Conservation (phyloP, 139 green algal species). For the Yamagishiella unicocca region DNA sequence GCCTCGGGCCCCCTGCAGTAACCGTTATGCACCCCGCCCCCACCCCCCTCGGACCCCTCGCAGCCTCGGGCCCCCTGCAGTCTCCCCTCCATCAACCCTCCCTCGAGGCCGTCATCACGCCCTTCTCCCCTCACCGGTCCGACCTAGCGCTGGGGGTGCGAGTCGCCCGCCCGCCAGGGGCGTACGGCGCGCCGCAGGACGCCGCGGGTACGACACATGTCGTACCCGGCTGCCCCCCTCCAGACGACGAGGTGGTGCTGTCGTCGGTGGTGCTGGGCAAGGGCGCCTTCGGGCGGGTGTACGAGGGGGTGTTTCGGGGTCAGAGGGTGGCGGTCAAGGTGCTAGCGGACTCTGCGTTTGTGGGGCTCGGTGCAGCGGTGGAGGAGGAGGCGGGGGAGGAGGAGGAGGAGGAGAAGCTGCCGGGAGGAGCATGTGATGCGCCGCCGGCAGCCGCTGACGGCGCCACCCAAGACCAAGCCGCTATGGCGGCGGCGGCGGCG, state of each 20-base stretch:
- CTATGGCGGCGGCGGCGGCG: neutral
- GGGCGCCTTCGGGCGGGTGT: neutral
- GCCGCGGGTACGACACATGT: too few species aligned
- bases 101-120: neutral
- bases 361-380: too few species aligned
- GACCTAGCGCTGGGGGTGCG: neutral
- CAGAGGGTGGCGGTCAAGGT: constrained; percentile 10
- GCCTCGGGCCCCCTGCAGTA: too few species aligned
- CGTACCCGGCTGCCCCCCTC: too few species aligned
- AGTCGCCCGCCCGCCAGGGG: too few species aligned
- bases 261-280: neutral
- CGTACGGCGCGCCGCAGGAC: too few species aligned
- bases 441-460: neutral
- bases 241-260: neutral
- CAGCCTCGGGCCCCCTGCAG: too few species aligned
- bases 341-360: too few species aligned
- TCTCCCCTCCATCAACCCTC: neutral
- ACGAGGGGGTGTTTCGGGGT: neutral
- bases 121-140: neutral
- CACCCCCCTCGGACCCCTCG: too few species aligned
- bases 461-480: neutral
- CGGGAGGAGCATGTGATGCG: neutral
- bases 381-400: neutral
- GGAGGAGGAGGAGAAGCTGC: neutral
- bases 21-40: too few species aligned